Evolutionary conservation across 805 yeast species (phyloP), one percentile per base, ranked within the genome.

Genomic region (Wickerhamomyces rabaulensis): DNA sequence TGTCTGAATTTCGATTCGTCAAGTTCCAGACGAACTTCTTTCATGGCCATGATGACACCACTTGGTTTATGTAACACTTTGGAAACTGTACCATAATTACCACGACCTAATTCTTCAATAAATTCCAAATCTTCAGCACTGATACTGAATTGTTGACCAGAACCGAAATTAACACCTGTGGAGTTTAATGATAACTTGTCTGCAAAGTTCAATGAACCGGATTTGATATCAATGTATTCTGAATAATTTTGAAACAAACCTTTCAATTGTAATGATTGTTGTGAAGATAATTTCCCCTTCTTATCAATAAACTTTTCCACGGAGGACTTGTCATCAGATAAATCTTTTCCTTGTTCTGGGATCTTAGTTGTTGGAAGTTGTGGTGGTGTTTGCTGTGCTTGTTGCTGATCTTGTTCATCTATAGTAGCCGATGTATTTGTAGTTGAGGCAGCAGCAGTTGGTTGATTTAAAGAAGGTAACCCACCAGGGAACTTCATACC

Each of bases 1-100:
- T 94, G 98, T 50, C 92, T 78, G 64, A 94, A 87, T 62, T 90
- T 90, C n/a, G 87, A 76, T 58, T 92, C 97, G 61, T 94, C 98
- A 50, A 94, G 74, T 63, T 92, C 98, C 40, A 94, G 70, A 45
- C 97, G 73, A 40, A 94, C 96, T 64, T 94, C 98, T 65, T 94
- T 94, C 95, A 94, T 89, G 2, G 98, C 98, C 97, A 94, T 90
- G 17, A 82, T 68, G 17, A 92, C 86, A 19, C 89, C 87, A 0
- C 96, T 90, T 12, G 98, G 98, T 60, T 83, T 88, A 66, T 94
- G 97, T 39, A 88, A 69, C 3, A 92, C 99, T 65, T 90, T 91
- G 20, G 91, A 80, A 8, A 94, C 99, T 1, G 95, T 87, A 45
- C 99, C 99, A 65, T 94, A 94, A 67, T 94, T 94, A 9, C 99